Evolutionary conservation across 2,329 filamentous ascomycete species (phyloP), one percentile per base, ranked within the genome.

Genomic region (Fusarium pseudoanthophilum): DNA sequence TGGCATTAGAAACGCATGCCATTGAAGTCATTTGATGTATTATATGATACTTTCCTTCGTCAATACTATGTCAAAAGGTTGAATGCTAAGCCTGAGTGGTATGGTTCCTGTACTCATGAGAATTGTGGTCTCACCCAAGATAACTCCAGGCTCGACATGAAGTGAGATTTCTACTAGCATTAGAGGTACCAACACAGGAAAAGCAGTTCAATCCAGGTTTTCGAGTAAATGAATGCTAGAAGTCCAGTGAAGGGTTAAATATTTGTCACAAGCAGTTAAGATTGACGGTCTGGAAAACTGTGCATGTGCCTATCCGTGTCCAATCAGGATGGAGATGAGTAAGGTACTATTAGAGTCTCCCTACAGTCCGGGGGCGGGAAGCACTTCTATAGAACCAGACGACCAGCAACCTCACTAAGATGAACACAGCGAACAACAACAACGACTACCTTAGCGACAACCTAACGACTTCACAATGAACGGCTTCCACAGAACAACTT

Each of bases 381-480:
- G 15, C 4, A 0, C 40, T 10, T n/a, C 15, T 42, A 1, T 15
- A 24, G 16, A 6, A 6, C 7, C 4, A 42, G n/a, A 42, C 11
- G 10, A 9, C 40, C 1, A 24, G 40, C n/a, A 42, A 42, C n/a
- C 14, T n/a, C 3, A 2, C 9, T n/a, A 3, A 16, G 40, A 24
- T 40, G 13, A 9, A 6, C 40, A 14, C 40, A 42, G 4, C 5
- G 40, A 24, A 42, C 40, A 16, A 42, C 21, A 24, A 16, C 40
- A 24, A 16, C 5, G 14, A 24, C 14, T 24, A n/a, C n/a, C n/a
- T n/a, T n/a, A 3, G 14, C 5, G 15, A 42, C 18, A 11, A 20
- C 18, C 43, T 20, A 5, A 10, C 0, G 24, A 14, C 16, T 46
- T 46, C 5, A 20, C 5, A 46, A 45, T 26, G 11, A 45, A 10